Conservation (phyloP, 371 early-diverging fungal species). For the Syncephalastrum monosporum region DNA sequence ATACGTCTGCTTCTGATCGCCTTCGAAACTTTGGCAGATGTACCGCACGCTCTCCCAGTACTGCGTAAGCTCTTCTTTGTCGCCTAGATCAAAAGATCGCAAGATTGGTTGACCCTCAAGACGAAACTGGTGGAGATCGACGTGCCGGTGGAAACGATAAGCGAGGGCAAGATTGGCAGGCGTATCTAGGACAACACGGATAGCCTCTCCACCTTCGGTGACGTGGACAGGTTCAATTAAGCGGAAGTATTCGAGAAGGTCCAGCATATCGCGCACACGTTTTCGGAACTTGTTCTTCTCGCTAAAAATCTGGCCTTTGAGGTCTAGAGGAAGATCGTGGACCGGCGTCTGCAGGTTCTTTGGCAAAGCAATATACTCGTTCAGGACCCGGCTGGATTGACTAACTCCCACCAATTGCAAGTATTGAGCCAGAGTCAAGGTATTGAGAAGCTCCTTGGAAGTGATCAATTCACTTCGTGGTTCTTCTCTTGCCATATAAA, state of each 20-base stretch:
- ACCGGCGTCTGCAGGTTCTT: constrained; percentile 3
- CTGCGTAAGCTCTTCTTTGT: constrained; percentile 15
- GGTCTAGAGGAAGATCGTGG: constrained; percentile 14
- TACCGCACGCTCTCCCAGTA: constrained; percentile 47
- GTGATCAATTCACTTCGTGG: too few relatives aligned
- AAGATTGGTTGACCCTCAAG: constrained; percentile 9
- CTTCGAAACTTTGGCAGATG: constrained; percentile 14
- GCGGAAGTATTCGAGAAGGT: neutral
- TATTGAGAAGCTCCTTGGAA: constrained; percentile 9
- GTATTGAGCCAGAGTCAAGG: constrained; percentile 17
- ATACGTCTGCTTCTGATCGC: constrained; percentile 1
- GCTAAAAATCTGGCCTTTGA: constrained; percentile 7
- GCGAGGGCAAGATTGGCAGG: constrained; percentile 1
- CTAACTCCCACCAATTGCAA: constrained; percentile 26
- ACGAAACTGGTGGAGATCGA: constrained; percentile 14
- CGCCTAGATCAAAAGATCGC: constrained; percentile 16
- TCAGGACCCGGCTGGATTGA: neutral
- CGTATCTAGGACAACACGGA: too few relatives aligned
- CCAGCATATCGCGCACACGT: constrained; percentile 12
- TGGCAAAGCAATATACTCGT: constrained; percentile 13
- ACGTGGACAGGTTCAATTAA: too few relatives aligned
- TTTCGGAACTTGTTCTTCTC: constrained; percentile 17
- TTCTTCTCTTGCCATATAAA: constrained; percentile 14
- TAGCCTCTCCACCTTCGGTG: too few relatives aligned
- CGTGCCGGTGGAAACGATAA: constrained; percentile 7